phyloP scores from a whole-genome alignment of 345 rosid species.

The Corchorus olitorius region DNA sequence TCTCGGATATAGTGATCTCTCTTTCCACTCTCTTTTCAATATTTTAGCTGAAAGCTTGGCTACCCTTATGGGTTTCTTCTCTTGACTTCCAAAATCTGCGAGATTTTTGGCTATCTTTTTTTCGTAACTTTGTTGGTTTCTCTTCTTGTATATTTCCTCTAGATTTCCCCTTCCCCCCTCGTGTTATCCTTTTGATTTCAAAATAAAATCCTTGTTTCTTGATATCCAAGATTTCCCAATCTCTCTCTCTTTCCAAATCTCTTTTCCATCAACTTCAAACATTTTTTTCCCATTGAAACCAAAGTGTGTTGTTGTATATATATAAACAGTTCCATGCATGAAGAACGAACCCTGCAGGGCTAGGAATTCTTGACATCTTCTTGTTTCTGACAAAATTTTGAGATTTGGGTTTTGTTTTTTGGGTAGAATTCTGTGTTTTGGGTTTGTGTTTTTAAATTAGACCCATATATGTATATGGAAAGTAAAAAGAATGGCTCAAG shows the following conservation, averaged over 20 bases:
- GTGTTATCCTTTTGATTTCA: slow-evolving; percentile 9
- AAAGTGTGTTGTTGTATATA: neutral
- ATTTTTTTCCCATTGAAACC: neutral
- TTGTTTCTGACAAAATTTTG: neutral
- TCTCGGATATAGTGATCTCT: slow-evolving; percentile 22
- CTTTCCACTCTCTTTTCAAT: slow-evolving; percentile 21
- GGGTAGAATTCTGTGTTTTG: neutral
- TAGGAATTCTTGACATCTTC: neutral
- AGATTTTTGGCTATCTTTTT: slow-evolving; percentile 38
- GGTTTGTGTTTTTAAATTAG: neutral
- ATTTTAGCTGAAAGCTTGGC: slow-evolving; percentile 34
- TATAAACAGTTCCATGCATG: neutral
- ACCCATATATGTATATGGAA: slow-evolving; percentile 26
- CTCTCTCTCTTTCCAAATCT: slow-evolving; percentile 13
- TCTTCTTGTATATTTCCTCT: slow-evolving; percentile 13
- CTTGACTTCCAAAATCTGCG: slow-evolving; percentile 22
- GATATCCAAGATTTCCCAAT: slow-evolving; percentile 25
- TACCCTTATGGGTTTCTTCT: slow-evolving; percentile 34
- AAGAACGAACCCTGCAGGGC: neutral
- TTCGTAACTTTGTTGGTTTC: slow-evolving; percentile 18
- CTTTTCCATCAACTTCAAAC: too few species aligned
- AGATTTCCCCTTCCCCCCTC: slow-evolving; percentile 16
- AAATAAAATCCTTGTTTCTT: slow-evolving; percentile 10
- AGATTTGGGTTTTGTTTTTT: slow-evolving; percentile 21
- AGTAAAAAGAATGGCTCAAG: slow-evolving; percentile 41